Conservation (phyloP, 768 basidiomycete species). For the Imleria badia region DNA sequence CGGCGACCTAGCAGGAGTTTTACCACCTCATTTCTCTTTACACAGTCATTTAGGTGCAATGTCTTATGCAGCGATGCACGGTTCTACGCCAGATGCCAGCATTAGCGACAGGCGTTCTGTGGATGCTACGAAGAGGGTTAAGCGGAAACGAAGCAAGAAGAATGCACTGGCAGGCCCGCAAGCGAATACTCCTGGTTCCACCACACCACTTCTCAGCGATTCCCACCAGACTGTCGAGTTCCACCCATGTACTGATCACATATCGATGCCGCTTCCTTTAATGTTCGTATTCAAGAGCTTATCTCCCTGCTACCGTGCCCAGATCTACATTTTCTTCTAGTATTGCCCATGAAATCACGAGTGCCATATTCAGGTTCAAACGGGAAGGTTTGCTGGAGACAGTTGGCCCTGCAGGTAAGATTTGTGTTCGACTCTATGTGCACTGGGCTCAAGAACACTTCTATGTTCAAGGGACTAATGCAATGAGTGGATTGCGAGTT, state of each 20-base stretch:
- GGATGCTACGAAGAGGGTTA: slow-evolving; percentile 67
- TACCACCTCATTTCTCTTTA: slow-evolving; percentile 60
- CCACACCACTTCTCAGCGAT: slow-evolving; percentile 63
- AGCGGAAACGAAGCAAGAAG: slow-evolving; percentile 70
- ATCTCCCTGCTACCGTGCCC: neutral
- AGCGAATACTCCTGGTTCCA: slow-evolving; percentile 31
- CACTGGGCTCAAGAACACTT: slow-evolving; percentile 1
- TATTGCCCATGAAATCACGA: slow-evolving; percentile 78
- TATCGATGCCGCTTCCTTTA: slow-evolving; percentile 79
- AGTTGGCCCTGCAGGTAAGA: slow-evolving; percentile 81
- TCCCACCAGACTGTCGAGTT: slow-evolving; percentile 60
- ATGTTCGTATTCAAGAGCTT: slow-evolving; percentile 44
- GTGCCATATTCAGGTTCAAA: slow-evolving; percentile 69
- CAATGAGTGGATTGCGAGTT: slow-evolving; percentile 65
- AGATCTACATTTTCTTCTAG: slow-evolving; percentile 34
- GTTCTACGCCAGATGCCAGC: slow-evolving; percentile 31
- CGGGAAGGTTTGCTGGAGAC: slow-evolving; percentile 83
- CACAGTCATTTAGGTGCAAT: slow-evolving; percentile 40
- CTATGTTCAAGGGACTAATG: slow-evolving; percentile 61
- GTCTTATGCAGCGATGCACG: slow-evolving; percentile 45
- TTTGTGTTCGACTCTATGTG: neutral
- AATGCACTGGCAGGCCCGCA: slow-evolving; percentile 24
- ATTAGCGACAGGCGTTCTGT: slow-evolving; percentile 20
- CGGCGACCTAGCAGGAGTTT: slow-evolving; percentile 62
- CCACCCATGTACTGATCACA: slow-evolving; percentile 52